Conservation (phyloP, 176 grass and related monocot genomes). For the Avena eriantha region DNA sequence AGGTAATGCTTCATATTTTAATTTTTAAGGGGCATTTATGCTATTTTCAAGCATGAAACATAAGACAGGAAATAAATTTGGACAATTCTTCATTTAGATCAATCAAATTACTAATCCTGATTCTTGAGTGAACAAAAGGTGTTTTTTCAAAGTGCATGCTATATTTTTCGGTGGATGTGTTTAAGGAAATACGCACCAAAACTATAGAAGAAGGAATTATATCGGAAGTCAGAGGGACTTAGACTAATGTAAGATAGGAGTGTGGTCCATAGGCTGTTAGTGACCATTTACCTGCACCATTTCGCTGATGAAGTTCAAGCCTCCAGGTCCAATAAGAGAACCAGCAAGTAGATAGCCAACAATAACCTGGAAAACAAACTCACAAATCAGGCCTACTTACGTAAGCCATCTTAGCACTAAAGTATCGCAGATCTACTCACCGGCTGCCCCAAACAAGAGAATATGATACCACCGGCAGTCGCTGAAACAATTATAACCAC, state of each 20-base stretch:
- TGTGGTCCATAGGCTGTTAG: background rate
- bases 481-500: slow-evolving; percentile 97
- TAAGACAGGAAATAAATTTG: background rate
- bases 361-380: slow-evolving; percentile 70
- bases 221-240: background rate
- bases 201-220: slow-evolving; percentile 6
- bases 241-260: slow-evolving; percentile 4
- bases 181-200: slow-evolving; percentile 5
- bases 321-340: slow-evolving; percentile 93
- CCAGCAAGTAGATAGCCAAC: slow-evolving; percentile 99
- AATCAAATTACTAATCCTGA: slow-evolving; percentile 27
- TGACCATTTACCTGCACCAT: slow-evolving; percentile 87
- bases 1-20: background rate
- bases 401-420: slow-evolving; percentile 3
- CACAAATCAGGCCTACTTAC: slow-evolving; percentile 39
- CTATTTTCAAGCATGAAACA: background rate
- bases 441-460: slow-evolving; percentile 91
- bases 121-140: slow-evolving; percentile 33
- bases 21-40: background rate
- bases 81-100: slow-evolving; percentile 4
- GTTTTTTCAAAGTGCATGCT: slow-evolving; percentile 23
- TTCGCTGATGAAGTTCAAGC: slow-evolving; percentile 89
- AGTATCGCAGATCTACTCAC: slow-evolving; percentile 61
- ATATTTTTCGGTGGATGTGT: slow-evolving; percentile 14
- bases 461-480: slow-evolving; percentile 84